These are phyloP conservation scores for Chalciporus piperatus DNA, from an alignment of 768 basidiomycete species.

Conservation along the genomic window DNA sequence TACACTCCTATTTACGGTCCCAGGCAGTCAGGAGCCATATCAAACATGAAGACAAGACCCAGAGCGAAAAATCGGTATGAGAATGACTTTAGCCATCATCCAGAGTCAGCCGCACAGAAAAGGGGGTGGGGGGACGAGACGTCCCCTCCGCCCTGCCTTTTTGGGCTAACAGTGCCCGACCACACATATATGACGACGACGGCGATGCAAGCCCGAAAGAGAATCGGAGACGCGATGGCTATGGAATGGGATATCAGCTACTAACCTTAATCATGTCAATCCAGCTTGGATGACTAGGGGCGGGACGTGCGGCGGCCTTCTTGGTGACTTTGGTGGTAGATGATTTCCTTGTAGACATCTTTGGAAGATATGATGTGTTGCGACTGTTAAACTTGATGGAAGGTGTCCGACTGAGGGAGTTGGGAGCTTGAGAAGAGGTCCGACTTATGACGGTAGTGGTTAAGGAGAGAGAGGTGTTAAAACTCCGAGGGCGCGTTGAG, in stretches of 20 bases:
- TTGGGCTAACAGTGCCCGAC: conserved; percentile 18
- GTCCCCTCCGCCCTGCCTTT: conserved; percentile 43
- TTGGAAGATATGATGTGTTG: conserved; percentile 15
- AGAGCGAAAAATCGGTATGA: conserved; percentile 2
- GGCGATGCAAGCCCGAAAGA: conserved; percentile 3
- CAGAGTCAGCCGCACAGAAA: conserved; percentile 13
- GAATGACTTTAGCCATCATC: conserved; percentile 7
- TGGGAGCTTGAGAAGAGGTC: conserved; percentile 19
- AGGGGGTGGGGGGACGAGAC: conserved; percentile 10
- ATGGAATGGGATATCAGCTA: conserved; percentile 11
- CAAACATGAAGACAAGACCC: background rate
- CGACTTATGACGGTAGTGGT: conserved; percentile 47
- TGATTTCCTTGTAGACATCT: conserved; percentile 44
- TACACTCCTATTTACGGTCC: conserved; percentile 67
- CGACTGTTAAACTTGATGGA: conserved; percentile 11
- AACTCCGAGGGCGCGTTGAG: conserved; percentile 41
- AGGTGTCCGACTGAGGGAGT: conserved; percentile 12
- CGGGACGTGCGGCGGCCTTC: conserved; percentile 32
- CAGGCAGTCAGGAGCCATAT: conserved; percentile 17
- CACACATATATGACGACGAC: conserved; percentile 8
- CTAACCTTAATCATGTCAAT: conserved; percentile 81
- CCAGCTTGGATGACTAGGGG: conserved; percentile 48
- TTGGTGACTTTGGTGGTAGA: conserved; percentile 43
- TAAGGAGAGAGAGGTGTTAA: conserved; percentile 39
- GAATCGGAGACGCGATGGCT: conserved; percentile 12